Evolutionary conservation across 805 yeast species (phyloP).

Genomic region (Candida pseudofarinosa): DNA sequence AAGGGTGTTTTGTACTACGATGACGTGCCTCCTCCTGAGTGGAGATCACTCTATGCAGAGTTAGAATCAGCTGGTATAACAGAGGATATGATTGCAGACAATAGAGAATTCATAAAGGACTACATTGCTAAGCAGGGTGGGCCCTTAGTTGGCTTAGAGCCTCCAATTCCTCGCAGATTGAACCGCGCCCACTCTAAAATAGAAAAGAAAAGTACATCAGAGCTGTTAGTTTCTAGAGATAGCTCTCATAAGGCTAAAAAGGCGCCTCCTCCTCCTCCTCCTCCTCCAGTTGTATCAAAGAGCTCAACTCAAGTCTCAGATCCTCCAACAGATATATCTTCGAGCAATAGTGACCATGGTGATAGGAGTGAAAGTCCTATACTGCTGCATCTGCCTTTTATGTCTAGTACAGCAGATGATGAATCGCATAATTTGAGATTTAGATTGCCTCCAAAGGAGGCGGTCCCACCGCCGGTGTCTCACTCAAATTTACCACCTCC

Average conservation of each 20-base stretch:
- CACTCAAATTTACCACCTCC: conserved; percentile 18
- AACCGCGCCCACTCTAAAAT: conserved; percentile 19
- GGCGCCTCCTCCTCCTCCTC: conserved; percentile 42
- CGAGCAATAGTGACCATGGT: conserved; percentile 2
- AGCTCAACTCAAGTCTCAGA: conserved; percentile 1
- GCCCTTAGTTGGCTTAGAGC: conserved; percentile 77
- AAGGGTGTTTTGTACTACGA: conserved; percentile 69
- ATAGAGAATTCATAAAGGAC: conserved; percentile 75
- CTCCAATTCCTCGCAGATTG: conserved; percentile 70
- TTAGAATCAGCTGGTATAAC: conserved; percentile 74
- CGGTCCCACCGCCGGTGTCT: conserved; percentile 25
- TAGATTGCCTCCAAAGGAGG: conserved; percentile 35
- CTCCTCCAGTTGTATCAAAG: conserved; percentile 14
- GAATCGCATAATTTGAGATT: conserved; percentile 17
- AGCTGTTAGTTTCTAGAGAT: conserved; percentile 12
- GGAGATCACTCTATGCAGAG: conserved; percentile 72
- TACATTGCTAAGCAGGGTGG: conserved; percentile 74
- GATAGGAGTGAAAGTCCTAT: conserved; percentile 12
- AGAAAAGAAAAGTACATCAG: conserved; percentile 7
- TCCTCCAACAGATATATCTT: conserved; percentile 1
- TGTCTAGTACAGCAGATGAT: conserved; percentile 4
- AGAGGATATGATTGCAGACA: conserved; percentile 86
- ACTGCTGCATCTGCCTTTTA: conserved; percentile 9
- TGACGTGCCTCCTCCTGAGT: conserved; percentile 77
- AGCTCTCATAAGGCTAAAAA: conserved; percentile 17